phyloP scores from a whole-genome alignment of 1,284 basidiomycete genomes.

The Lentinula novae-zelandiae region DNA sequence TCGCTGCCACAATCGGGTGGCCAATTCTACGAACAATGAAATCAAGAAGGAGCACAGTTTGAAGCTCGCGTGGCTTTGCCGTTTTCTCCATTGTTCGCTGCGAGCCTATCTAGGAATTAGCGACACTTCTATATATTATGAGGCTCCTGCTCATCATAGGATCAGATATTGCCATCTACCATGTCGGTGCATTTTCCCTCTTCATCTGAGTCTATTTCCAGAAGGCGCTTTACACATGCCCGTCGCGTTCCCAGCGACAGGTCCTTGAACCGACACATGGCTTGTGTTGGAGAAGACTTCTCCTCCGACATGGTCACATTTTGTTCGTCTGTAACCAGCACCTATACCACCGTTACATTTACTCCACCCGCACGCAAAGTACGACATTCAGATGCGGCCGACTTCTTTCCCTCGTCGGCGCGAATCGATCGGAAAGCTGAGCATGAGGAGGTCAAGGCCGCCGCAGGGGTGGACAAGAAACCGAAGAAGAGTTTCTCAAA shows the following conservation, averaged over 20 bases:
- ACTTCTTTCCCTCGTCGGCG: not conserved
- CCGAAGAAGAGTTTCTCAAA: not conserved
- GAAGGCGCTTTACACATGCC: not conserved
- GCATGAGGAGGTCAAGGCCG: not conserved
- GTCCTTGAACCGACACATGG: not conserved
- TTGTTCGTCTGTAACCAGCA: not conserved
- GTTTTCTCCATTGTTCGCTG: not conserved
- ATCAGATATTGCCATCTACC: not conserved
- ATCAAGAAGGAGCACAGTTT: not conserved
- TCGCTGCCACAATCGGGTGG: not conserved
- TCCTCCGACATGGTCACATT: not conserved
- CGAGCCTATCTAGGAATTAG: not conserved
- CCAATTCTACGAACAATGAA: not conserved
- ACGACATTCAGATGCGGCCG: not conserved
- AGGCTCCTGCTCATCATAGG: not conserved
- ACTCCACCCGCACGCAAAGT: not conserved
- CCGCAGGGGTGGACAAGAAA: not conserved
- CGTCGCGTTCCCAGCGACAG: not conserved
- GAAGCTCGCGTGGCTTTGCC: not conserved
- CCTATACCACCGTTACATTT: slow-evolving; percentile 1
- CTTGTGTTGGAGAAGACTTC: not conserved
- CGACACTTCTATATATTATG: not conserved
- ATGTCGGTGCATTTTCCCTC: not conserved
- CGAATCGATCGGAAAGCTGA: not conserved
- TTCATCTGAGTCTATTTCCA: not conserved